Percentiles rank a stretch among this genome's conserved stretches.
These are phyloP conservation scores for Adenanthera pavonina DNA, from an alignment of 306 rosid species.

Conservation along the genomic window DNA sequence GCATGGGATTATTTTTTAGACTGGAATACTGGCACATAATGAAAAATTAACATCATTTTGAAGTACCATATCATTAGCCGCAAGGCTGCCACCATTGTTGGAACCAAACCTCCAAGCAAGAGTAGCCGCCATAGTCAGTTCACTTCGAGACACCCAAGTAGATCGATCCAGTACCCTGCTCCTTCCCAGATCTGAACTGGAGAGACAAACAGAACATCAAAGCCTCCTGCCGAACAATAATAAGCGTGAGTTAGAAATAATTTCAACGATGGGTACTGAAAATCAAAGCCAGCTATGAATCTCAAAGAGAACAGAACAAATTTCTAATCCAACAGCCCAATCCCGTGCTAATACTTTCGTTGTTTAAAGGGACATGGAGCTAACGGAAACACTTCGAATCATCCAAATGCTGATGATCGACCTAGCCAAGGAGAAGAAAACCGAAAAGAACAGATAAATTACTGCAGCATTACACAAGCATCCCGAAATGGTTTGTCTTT, in stretches of 20 bases:
- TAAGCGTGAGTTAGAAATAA: not conserved
- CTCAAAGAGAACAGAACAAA: slow-evolving; percentile 14
- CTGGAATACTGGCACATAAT: not conserved
- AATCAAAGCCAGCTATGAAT: slow-evolving; percentile 43
- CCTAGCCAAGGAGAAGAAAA: not conserved
- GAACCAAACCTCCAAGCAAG: slow-evolving; percentile 78
- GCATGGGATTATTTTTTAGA: not conserved
- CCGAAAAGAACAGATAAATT: slow-evolving; percentile 9
- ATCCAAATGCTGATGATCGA: not conserved
- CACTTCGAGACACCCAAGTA: slow-evolving; percentile 41
- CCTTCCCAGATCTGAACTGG: slow-evolving; percentile 73
- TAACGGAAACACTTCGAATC: not conserved
- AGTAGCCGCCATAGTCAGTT: slow-evolving; percentile 76
- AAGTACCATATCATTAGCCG: slow-evolving; percentile 77
- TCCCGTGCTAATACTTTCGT: not conserved
- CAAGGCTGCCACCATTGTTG: slow-evolving; percentile 81
- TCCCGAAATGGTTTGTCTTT: not conserved
- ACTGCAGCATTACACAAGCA: not conserved
- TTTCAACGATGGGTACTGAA: slow-evolving; percentile 24
- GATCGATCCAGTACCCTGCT: slow-evolving; percentile 44
- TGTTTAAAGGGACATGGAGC: not conserved
- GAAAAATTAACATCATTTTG: slow-evolving; percentile 17
- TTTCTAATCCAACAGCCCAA: not conserved
- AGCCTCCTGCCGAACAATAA: slow-evolving; percentile 56
- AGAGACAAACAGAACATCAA: slow-evolving; percentile 51